Evolutionary conservation across 371 early-diverging fungal genomes (phyloP).

Genomic region (Mortierella sp.): DNA sequence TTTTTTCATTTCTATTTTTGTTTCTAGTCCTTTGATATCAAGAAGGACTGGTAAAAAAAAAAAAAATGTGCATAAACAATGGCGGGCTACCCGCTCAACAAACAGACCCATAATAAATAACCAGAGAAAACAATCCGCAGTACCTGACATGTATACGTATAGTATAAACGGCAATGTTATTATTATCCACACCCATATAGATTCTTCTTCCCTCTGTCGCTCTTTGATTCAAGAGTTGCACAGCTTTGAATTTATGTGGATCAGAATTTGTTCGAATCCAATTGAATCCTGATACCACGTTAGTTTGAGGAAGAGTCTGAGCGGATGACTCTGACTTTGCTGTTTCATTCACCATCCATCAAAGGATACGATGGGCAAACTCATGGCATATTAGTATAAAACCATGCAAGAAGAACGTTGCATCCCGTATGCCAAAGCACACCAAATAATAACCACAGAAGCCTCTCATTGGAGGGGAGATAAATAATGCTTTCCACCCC

Average conservation of each 20-base stretch:
- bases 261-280: too few species aligned
- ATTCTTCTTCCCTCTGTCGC: too few species aligned
- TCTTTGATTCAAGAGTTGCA: too few species aligned
- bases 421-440: neutral
- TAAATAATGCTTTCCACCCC: too few species aligned
- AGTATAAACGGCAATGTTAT: neutral
- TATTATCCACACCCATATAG: too few species aligned
- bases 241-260: too few species aligned
- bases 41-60: slow-evolving; percentile 73
- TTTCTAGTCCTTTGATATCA: slow-evolving; percentile 69
- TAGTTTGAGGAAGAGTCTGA: too few species aligned
- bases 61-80: neutral
- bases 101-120: neutral
- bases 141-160: neutral
- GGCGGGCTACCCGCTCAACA: neutral
- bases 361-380: neutral
- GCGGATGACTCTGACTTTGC: too few species aligned
- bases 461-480: neutral
- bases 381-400: neutral
- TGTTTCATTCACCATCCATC: neutral
- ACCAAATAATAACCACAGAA: neutral
- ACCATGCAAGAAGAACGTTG: neutral
- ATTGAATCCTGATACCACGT: too few species aligned
- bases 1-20: neutral
- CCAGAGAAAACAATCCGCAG: neutral